phyloP scores from a whole-genome alignment of 1,284 basidiomycete genomes.

The Heterobasidion irregulare region DNA sequence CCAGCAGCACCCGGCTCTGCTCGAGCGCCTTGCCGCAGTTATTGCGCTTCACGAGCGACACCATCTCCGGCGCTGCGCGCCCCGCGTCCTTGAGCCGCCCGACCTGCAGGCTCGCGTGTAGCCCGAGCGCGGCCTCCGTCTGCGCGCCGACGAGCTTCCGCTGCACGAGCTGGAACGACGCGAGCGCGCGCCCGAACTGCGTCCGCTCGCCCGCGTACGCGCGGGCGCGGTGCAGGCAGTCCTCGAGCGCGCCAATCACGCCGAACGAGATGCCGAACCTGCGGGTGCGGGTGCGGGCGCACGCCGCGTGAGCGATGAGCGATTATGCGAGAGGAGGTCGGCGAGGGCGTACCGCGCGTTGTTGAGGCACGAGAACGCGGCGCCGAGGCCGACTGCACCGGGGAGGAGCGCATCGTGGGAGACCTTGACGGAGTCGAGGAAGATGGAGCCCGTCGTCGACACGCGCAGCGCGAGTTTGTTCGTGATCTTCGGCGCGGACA shows the following conservation, averaged over 20 bases:
- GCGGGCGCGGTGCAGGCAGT: slow-evolving; percentile 75
- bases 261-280: slow-evolving; percentile 91
- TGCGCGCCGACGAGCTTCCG: slow-evolving; percentile 95
- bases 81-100: slow-evolving; percentile 86
- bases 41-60: slow-evolving; percentile 92
- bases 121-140: slow-evolving; percentile 78
- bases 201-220: slow-evolving; percentile 85
- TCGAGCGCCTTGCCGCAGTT: slow-evolving; percentile 91
- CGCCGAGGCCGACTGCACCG: slow-evolving; percentile 66
- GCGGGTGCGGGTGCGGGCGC: no score
- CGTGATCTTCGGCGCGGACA: slow-evolving; percentile 83
- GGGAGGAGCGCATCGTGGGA: slow-evolving; percentile 69
- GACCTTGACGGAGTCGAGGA: slow-evolving; percentile 81
- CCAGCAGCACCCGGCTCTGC: slow-evolving; percentile 72
- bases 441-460: slow-evolving; percentile 89
- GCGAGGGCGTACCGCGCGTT: slow-evolving; percentile 54
- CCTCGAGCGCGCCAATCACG: slow-evolving; percentile 91
- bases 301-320: no score
- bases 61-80: slow-evolving; percentile 83
- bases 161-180: slow-evolving; percentile 93
- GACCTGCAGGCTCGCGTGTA: slow-evolving; percentile 71
- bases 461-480: slow-evolving; percentile 90
- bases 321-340: neutral
- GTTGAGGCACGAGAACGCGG: slow-evolving; percentile 88
- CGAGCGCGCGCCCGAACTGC: slow-evolving; percentile 87